Evolutionary conservation across 176 grass and related monocot genomes (phyloP).

Genomic region (Oryza nivara): DNA sequence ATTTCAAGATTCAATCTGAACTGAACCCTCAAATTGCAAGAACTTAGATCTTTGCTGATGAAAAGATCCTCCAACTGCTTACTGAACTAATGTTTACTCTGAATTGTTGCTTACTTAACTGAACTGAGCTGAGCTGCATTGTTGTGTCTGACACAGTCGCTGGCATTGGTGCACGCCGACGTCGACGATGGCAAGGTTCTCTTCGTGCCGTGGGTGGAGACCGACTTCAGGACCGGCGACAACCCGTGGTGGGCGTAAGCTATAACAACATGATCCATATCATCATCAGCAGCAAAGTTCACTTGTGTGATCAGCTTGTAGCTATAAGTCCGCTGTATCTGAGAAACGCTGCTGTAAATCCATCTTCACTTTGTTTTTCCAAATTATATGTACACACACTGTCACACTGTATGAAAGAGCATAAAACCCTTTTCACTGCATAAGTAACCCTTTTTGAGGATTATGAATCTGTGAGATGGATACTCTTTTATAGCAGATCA

Average conservation of each 20-base stretch:
- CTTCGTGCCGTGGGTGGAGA: slow-evolving; percentile 88
- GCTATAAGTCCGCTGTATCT: not conserved
- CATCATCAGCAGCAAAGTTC: not conserved
- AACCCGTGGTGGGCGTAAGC: slow-evolving; percentile 85
- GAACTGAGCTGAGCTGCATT: not conserved
- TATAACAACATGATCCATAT: not conserved
- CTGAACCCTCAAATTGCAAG: not conserved
- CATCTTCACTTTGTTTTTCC: slow-evolving; percentile 26
- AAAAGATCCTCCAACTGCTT: not conserved
- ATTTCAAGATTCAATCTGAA: not conserved
- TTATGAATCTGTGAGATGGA: slow-evolving; percentile 1
- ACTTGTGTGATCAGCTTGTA: slow-evolving; percentile 23
- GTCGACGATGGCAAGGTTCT: slow-evolving; percentile 83
- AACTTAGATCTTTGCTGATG: not conserved
- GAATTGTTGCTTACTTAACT: not conserved
- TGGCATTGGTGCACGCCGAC: slow-evolving; percentile 87
- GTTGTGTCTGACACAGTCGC: slow-evolving; percentile 50
- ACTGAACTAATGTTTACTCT: not conserved
- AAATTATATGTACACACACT: slow-evolving; percentile 17
- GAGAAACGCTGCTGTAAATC: slow-evolving; percentile 31
- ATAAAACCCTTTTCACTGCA: not conserved
- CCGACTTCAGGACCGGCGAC: slow-evolving; percentile 93
- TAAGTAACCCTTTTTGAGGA: slow-evolving; percentile 12
- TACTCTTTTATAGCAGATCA: not conserved
- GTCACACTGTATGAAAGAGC: slow-evolving; percentile 22